phyloP scores from a whole-genome alignment of 2,329 filamentous ascomycete species.

The Colletotrichum sidae region DNA sequence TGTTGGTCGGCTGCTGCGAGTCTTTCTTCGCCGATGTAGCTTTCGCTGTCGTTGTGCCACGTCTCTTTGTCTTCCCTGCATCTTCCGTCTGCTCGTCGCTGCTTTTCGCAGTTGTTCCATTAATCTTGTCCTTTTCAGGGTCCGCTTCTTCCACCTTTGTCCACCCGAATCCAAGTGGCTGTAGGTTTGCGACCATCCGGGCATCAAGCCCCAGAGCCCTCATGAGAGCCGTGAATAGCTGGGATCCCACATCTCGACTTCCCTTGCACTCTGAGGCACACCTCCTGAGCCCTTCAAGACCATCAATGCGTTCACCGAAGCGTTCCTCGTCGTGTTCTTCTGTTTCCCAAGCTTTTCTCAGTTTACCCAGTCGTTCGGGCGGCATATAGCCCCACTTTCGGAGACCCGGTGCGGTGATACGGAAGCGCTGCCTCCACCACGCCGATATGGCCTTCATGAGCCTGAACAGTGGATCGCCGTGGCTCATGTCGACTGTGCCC shows the following conservation, averaged over 20 bases:
- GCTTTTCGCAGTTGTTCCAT: not conserved
- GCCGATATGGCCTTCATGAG: conserved; percentile 81
- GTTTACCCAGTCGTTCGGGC: conserved; percentile 77
- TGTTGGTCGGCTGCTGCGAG: conserved; percentile 13
- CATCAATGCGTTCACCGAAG: conserved; percentile 82
- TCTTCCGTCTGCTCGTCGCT: conserved; percentile 37
- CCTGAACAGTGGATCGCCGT: conserved; percentile 82
- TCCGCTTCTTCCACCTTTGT: conserved; percentile 86
- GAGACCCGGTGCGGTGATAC: conserved; percentile 79
- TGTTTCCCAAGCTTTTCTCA: conserved; percentile 76
- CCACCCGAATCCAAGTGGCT: conserved; percentile 91
- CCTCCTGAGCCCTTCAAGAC: conserved; percentile 74
- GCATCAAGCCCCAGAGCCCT: conserved; percentile 85
- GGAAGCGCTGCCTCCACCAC: conserved; percentile 91
- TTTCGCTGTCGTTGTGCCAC: conserved; percentile 40
- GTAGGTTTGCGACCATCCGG: conserved; percentile 85
- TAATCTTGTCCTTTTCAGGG: conserved; percentile 52
- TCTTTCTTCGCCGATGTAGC: conserved; percentile 19
- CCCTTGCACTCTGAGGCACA: conserved; percentile 78
- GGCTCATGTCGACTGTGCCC: conserved; percentile 80
- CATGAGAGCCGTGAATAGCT: conserved; percentile 88
- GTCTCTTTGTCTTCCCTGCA: conserved; percentile 9
- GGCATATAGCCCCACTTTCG: conserved; percentile 92
- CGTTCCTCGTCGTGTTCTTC: conserved; percentile 69
- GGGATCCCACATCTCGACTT: conserved; percentile 87